Base-by-base conservation (phyloP, 257 asterid genomes). In the Ajuga chamaepitys region DNA sequence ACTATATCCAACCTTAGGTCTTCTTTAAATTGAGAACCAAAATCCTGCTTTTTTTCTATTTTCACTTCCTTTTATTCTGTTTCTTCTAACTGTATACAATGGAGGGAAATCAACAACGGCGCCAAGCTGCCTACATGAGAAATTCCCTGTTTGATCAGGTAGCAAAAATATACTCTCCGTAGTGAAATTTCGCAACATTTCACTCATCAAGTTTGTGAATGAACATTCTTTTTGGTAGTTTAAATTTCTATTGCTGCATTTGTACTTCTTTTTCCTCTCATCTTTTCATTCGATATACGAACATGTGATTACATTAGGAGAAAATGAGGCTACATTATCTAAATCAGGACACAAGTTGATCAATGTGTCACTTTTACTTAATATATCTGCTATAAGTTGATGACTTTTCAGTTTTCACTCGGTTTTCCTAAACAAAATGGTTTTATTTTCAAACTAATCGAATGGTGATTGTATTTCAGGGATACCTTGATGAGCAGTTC, bases 401-500 rank as follows among this genome's bases (percentile, higher is more conserved):
- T 7, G 3, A 48, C 62, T 51, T 51, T 11, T 34, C 30, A 48
- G 53, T 51, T 51, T 11, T 34, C 30, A 20, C 38, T 14, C 16
- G 18, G 22, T 25, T 7, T 54, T 9, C 13, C 53, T 16, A 18
- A 13, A 8, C 11, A 0, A 9, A 3, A 3, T 9, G 11, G 34
- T 28, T 28, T 13, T 16, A 7, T 16, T 53, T 30, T 5, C 41
- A 30, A 2, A 6, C 52, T 38, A 54, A 61, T 41, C 20, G 18
- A 3, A 32, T 22, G 37, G 20, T 64, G 22, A 12, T 61, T 50
- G 58, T 54, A 45, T 71, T 54, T 22, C 75, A 89, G 95, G 97
- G 88, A 24, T 87, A 87, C 48, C 87, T 87, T 61, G 95, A 89
- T 66, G 97, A 87, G 4, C 95, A 89, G 69, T 89, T 89, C 66